Percentiles rank a stretch among this genome's conserved stretches.
These are phyloP conservation scores for Linnemannia schmuckeri DNA, from an alignment of 192 early-diverging fungal species.

Conservation along the genomic window DNA sequence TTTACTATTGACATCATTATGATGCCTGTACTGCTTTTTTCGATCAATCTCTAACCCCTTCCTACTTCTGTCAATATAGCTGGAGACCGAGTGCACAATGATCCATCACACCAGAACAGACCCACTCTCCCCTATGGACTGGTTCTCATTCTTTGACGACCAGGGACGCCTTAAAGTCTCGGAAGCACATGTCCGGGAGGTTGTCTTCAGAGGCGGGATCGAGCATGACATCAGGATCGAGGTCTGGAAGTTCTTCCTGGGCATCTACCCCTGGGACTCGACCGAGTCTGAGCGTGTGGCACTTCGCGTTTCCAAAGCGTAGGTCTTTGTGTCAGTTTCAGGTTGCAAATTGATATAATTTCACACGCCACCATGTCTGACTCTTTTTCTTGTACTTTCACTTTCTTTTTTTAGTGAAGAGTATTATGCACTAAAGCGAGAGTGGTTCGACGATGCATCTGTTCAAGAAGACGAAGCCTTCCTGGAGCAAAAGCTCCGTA, in stretches of 20 bases:
- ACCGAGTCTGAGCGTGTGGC: constrained; percentile 77
- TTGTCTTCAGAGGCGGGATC: constrained; percentile 83
- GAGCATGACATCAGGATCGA: constrained; percentile 83
- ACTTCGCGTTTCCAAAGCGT: constrained; percentile 67
- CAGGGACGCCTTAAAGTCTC: constrained; percentile 63
- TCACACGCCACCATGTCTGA: neutral
- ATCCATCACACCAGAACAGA: constrained; percentile 62
- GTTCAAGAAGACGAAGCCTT: constrained; percentile 69
- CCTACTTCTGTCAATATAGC: constrained; percentile 25
- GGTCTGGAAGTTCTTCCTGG: constrained; percentile 92
- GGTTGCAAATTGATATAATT: neutral
- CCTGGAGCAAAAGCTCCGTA: constrained; percentile 81
- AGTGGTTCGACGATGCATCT: constrained; percentile 73
- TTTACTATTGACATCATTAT: neutral
- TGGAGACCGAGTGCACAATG: constrained; percentile 60
- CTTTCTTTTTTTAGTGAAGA: constrained; percentile 58
- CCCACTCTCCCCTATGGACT: constrained; percentile 74
- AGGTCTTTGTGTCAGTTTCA: constrained; percentile 19
- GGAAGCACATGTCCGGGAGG: constrained; percentile 65
- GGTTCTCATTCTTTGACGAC: constrained; percentile 78
- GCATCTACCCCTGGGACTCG: constrained; percentile 87
- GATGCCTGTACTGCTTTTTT: neutral
- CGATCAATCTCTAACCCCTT: neutral
- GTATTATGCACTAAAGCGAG: constrained; percentile 74
- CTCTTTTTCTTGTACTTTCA: neutral